A percentile compares a stretch with the other conserved stretches of the same genome.
These are phyloP conservation scores for Noccaea caerulescens DNA, from an alignment of 345 rosid species.

Conservation along the genomic window DNA sequence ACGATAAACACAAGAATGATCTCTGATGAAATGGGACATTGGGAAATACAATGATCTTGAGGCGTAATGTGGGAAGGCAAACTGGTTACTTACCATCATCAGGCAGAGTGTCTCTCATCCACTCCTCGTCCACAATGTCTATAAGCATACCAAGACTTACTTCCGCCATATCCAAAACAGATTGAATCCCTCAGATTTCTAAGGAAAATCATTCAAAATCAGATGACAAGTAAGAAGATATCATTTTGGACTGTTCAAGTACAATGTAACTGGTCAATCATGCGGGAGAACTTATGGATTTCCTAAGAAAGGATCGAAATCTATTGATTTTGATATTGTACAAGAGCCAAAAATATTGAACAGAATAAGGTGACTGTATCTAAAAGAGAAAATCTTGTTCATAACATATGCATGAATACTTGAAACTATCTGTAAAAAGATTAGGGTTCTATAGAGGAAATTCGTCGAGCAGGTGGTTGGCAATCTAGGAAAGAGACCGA, in stretches of 20 bases:
- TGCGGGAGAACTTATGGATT: background rate
- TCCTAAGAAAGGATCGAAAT: background rate
- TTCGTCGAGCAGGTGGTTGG: constrained; percentile 34
- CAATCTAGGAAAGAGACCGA: background rate
- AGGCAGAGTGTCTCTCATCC: constrained; percentile 96
- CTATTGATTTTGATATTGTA: background rate
- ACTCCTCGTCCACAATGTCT: constrained; percentile 91
- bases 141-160: constrained; percentile 76
- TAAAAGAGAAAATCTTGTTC: background rate
- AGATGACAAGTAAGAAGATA: background rate
- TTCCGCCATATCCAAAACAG: constrained; percentile 59
- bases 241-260: background rate
- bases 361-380: background rate
- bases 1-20: constrained; percentile 19
- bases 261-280: background rate
- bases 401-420: background rate
- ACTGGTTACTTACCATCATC: constrained; percentile 76
- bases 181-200: constrained; percentile 22
- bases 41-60: background rate
- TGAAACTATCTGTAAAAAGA: background rate
- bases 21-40: background rate
- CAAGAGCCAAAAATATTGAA: background rate
- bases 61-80: background rate
- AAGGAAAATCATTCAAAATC: constrained; percentile 3
- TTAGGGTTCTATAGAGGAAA: background rate